Base-by-base conservation (phyloP, 805 yeast species). In the Hyphopichia homilentoma region DNA sequence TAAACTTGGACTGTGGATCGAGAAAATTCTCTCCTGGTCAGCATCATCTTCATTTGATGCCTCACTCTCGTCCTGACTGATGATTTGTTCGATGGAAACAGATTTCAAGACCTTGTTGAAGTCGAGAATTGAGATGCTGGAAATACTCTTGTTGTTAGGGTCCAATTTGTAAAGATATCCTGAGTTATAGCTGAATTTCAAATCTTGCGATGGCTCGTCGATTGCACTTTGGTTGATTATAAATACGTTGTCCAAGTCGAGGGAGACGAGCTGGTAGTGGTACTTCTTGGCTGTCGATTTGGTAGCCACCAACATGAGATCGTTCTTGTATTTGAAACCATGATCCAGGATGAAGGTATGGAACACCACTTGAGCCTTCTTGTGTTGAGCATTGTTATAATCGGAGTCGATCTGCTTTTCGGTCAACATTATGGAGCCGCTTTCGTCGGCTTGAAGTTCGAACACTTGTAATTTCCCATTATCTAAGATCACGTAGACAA, bases 1-100 rank as follows among this genome's bases (percentile, higher is more conserved):
- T 9, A 67, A 50, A 24, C 74, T 59, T 4, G 70, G 68, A 3
- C 68, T 52, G 21, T 48, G 33, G 18, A 73, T 54, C 2, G 76
- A 60, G 11, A 49, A 40, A 17, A 38, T 37, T 7, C 30, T 38
- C 3, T 27, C 26, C 7, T 34, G 24, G 15, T 26, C 13, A 5
- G 34, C 25, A 6, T 24, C 30, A 20, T 20, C 11, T n/a, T n/a
- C n/a, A n/a, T n/a, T n/a, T n/a, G n/a, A n/a, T 11, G 11, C 16
- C 9, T 22, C 20, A 12, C 19, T 13, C 5, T 16, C 29, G 16
- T 26, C 36, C n/a, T n/a, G n/a, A 9, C 33, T 37, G 24, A 50
- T 28, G 22, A 57, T 32, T 5, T 46, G 22, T 6, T 34, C 36
- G 19, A 61, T 42, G 7, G 49, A 40, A n/a, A 59, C 37, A 18